Evolutionary conservation across 805 yeast species (phyloP).

Genomic region (Zygotorulaspora danielsina): DNA sequence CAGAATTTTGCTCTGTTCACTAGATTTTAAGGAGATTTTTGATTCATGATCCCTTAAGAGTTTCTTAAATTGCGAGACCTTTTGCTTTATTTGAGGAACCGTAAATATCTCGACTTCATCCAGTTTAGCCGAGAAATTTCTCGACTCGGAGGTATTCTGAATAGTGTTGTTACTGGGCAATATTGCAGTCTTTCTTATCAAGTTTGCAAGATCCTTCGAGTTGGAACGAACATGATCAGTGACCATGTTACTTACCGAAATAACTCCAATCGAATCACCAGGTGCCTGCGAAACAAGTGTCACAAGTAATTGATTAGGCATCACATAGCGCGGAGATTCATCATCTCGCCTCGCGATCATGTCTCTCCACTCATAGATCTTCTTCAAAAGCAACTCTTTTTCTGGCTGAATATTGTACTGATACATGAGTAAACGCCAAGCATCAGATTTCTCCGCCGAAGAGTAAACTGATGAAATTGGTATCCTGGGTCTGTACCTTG

Average conservation of each 20-base stretch:
- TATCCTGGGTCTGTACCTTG: constrained; percentile 51
- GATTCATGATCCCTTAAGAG: constrained; percentile 1
- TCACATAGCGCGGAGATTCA: constrained; percentile 76
- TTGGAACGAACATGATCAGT: constrained; percentile 56
- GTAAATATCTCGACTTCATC: constrained; percentile 9
- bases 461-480: constrained; percentile 40
- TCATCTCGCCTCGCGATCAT: constrained; percentile 65
- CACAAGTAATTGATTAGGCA: constrained; percentile 75
- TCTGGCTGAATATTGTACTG: constrained; percentile 61
- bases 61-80: constrained; percentile 10
- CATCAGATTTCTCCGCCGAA: constrained; percentile 53
- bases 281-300: constrained; percentile 59
- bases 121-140: not conserved
- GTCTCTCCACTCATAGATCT: constrained; percentile 82
- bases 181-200: constrained; percentile 45
- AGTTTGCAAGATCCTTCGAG: constrained; percentile 53
- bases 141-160: not conserved
- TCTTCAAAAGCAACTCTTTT: constrained; percentile 53
- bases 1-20: constrained; percentile 4
- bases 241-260: constrained; percentile 43
- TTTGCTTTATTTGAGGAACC: constrained; percentile 19
- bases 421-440: constrained; percentile 59
- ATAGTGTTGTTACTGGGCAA: not conserved
- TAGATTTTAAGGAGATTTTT: not conserved
- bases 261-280: constrained; percentile 50